phyloP scores from a whole-genome alignment of 768 basidiomycete species.

The Piloderma croceum region DNA sequence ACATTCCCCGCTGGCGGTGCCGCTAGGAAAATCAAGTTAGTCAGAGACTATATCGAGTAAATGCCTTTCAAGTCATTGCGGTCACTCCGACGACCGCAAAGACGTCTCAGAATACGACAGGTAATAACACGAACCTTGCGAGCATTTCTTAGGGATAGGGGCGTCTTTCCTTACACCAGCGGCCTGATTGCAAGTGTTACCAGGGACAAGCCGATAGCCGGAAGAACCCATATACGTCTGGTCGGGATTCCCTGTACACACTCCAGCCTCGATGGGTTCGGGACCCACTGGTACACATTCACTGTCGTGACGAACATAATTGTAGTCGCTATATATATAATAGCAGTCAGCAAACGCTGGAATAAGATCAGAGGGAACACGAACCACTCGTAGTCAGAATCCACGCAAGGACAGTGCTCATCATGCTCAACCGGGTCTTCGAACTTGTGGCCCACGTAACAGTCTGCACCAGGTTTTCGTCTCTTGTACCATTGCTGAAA shows the following conservation, averaged over 20 bases:
- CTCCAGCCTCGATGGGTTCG: conserved; percentile 76
- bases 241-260: conserved; percentile 51
- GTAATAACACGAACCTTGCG: conserved; percentile 49
- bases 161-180: conserved; percentile 70
- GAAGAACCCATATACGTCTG: conserved; percentile 81
- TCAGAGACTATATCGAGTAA: background rate
- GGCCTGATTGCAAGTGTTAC: conserved; percentile 83
- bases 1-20: conserved; percentile 76
- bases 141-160: conserved; percentile 67
- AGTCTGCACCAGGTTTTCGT: conserved; percentile 75
- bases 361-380: background rate
- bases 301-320: conserved; percentile 68
- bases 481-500: conserved; percentile 89
- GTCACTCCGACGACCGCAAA: too few relatives aligned
- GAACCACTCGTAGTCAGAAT: conserved; percentile 93
- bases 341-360: conserved; percentile 3
- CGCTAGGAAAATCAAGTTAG: conserved; percentile 36
- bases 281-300: conserved; percentile 83
- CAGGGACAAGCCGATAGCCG: conserved; percentile 89
- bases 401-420: conserved; percentile 76
- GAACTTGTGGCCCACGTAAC: conserved; percentile 90
- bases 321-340: conserved; percentile 68
- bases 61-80: too few relatives aligned
- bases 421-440: conserved; percentile 79
- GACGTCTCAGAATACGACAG: too few relatives aligned